Evolutionary conservation across 495 filamentous ascomycete species (phyloP), one percentile per base, ranked within the genome.

Genomic region (Tuber indicum): DNA sequence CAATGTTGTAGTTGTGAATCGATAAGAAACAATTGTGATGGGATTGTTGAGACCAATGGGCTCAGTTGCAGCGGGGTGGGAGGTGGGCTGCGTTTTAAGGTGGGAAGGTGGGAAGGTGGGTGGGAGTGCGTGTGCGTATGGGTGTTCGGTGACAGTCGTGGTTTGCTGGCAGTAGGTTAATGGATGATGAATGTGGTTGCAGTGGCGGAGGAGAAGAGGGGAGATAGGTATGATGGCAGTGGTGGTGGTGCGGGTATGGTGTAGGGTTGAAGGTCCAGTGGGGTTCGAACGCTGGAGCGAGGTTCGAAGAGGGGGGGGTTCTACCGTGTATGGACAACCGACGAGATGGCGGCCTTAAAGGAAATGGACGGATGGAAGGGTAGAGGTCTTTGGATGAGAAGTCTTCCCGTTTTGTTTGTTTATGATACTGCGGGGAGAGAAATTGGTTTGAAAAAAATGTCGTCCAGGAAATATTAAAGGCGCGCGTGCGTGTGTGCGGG

Each of bases 171-270:
- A 10, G 58, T 76, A 74, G 71, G 73, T 78, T 75, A 81, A 84
- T 81, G 81, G 84, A 82, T 84, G 84, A 72, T n/a, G 66, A 52
- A 78, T 73, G 39, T 39, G 47, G 70, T 52, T 46, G 32, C 47
- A 46, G 71, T 81, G 80, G 75, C 76, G 71, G 72, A 76, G 81
- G 84, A 84, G 82, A 84, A 81, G 84, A 80, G 74, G 77, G 47
- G 78, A 44, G 75, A 75, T 72, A 79, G 70, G 75, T n/a, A n/a
- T n/a, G n/a, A n/a, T 72, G 73, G 73, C 73, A 47, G 58, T 76
- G 44, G 72, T 42, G 76, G 77, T 66, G 72, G 73, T 76, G 52
- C 42, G 26, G 44, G 45, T 77, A 71, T 81, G 9, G 73, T 75
- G 44, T 75, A 83, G 1, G 71, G 16, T 75, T 81, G 72, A 75